phyloP scores from a whole-genome alignment of 345 rosid genomes.

The Sonneratia alba region DNA sequence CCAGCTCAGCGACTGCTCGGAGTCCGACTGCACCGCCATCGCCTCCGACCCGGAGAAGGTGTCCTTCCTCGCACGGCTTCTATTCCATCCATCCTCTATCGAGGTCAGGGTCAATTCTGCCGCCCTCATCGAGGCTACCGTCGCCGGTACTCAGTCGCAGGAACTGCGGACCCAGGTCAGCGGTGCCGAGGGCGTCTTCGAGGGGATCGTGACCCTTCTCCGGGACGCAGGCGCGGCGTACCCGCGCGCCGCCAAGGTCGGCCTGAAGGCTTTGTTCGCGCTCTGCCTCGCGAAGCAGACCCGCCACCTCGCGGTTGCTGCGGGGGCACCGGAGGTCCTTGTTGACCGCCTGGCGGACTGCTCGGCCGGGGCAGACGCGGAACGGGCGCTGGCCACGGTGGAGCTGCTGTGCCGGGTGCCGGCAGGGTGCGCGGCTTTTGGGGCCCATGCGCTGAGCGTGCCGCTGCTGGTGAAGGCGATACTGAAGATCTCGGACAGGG shows the following conservation, averaged over 20 bases:
- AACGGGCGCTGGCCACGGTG: conserved; percentile 72
- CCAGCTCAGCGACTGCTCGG: conserved; percentile 52
- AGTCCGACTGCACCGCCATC: conserved; percentile 48
- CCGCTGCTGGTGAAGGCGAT: conserved; percentile 48
- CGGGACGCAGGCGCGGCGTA: conserved; percentile 35
- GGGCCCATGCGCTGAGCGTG: conserved; percentile 33
- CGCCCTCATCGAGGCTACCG: conserved; percentile 57
- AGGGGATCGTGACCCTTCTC: conserved; percentile 66
- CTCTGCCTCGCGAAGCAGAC: conserved; percentile 77
- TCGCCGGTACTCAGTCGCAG: conserved; percentile 55
- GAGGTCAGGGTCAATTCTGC: conserved; percentile 78
- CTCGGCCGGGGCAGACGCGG: conserved; percentile 76
- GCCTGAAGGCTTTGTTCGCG: conserved; percentile 71
- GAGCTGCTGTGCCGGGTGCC: conserved; percentile 81
- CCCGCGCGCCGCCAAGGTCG: conserved; percentile 62
- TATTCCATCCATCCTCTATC: conserved; percentile 46
- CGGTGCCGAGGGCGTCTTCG: conserved; percentile 44
- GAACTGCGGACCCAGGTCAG: conserved; percentile 56
- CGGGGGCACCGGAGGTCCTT: conserved; percentile 61
- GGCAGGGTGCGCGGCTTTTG: conserved; percentile 56
- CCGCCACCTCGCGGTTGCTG: conserved; percentile 61
- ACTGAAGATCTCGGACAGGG: conserved; percentile 71
- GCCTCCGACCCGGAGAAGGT: conserved; percentile 45
- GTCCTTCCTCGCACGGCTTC: conserved; percentile 29
- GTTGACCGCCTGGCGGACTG: conserved; percentile 58